Percentiles rank a stretch among this genome's conserved stretches.
phyloP scores from a whole-genome alignment of 2,329 filamentous ascomycete genomes.

The Orbilia ellipsospora region DNA sequence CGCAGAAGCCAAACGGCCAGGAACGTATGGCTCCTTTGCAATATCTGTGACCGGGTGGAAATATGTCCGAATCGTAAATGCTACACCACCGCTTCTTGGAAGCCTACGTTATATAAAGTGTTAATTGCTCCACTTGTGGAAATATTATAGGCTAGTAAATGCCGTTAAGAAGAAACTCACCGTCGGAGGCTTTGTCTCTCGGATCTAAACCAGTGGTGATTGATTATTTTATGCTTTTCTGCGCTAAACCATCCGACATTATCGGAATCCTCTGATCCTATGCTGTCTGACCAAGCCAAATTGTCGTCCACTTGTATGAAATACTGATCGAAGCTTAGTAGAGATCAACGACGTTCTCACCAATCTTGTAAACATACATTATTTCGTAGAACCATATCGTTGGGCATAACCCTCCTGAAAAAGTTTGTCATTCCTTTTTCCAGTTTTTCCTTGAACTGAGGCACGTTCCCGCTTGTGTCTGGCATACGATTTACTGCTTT shows the following conservation, averaged over 20 bases:
- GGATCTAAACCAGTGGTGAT: slow-evolving; percentile 80
- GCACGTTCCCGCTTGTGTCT: slow-evolving; percentile 76
- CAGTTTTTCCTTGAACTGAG: slow-evolving; percentile 76
- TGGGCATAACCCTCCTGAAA: slow-evolving; percentile 76
- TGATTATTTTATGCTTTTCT: slow-evolving; percentile 76
- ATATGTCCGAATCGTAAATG: slow-evolving; percentile 84
- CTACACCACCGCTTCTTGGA: slow-evolving; percentile 58
- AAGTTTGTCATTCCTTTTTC: slow-evolving; percentile 84
- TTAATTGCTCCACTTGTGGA: neutral
- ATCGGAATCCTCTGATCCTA: slow-evolving; percentile 76
- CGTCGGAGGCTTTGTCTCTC: slow-evolving; percentile 78
- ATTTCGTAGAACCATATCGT: slow-evolving; percentile 69
- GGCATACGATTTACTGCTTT: neutral
- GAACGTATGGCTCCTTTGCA: slow-evolving; percentile 77
- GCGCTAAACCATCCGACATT: slow-evolving; percentile 79
- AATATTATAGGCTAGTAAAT: too few species aligned
- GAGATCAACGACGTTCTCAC: neutral
- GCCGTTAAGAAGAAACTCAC: slow-evolving; percentile 57
- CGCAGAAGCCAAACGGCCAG: slow-evolving; percentile 79
- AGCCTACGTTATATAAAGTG: slow-evolving; percentile 10
- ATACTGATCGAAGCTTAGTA: slow-evolving; percentile 69
- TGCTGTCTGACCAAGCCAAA: slow-evolving; percentile 79
- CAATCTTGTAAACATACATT: slow-evolving; percentile 56
- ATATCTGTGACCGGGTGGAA: slow-evolving; percentile 78
- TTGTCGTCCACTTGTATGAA: slow-evolving; percentile 87